Evolutionary conservation across 768 basidiomycete genomes (phyloP), one percentile per base, ranked within the genome.

Genomic region (Tephrocybe rancida): DNA sequence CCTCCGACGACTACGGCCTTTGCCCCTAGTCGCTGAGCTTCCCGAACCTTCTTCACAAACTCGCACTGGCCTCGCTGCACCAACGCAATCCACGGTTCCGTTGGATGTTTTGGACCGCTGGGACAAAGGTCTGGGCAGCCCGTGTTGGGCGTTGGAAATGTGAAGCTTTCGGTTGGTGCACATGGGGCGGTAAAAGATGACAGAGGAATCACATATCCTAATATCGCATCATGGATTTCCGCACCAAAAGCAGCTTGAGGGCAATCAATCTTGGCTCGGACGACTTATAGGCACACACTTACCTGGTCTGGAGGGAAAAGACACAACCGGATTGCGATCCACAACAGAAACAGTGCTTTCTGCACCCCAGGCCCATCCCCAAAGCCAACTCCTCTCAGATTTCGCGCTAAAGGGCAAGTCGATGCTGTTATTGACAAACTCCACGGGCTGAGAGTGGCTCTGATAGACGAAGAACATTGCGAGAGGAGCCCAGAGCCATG

Each of bases 1-100:
- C 95, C 95, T 32, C 95, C 96, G 7, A 98, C 92, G n/a, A 98
- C 86, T 42, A 97, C 87, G 3, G 87, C 96, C 61, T 76, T 83
- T 5, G 95, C 95, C 9, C 95, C 95, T 19, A 92, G 73, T 39
- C 77, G 67, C 64, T 85, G 81, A 6, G 86, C 88, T 60, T 85
- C 83, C 44, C 87, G 73, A 32, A 86, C 92, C 76, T 98, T 98
- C 63, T 86, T 87, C 10, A 91, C 87, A 65, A 98, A 98, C 54
- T 93, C 86, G 68, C 96, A 98, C 48, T 84, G 73, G 1, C 95
- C 95, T 35, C 96, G 77, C 68, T 96, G 89, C 0, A 97, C 87
- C 45, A 98, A 80, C 0, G 93, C 96, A 66, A 98, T 91, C 89
- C 92, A 95, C 9, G 85, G 75, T 52, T 92, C 91, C 11, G 79